A percentile compares a stretch with the other conserved stretches of the same genome.
Evolutionary conservation across 139 green algal species (phyloP).

Genomic region (Tetradesmus lagerheimii): DNA sequence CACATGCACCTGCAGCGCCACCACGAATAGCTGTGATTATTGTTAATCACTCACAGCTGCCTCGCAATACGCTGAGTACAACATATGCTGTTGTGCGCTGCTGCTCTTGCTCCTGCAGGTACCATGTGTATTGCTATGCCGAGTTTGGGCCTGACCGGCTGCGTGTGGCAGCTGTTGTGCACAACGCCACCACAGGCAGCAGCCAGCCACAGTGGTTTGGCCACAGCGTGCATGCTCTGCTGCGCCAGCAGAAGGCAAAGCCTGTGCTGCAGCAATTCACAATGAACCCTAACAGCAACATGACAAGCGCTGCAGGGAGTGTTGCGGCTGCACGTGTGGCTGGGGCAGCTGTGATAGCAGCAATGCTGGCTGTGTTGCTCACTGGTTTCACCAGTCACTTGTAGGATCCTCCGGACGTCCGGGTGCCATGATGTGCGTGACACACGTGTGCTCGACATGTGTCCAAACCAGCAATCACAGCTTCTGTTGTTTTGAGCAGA

Average conservation of each 20-base stretch:
- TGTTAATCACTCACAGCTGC: too few relatives aligned
- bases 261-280: conserved; percentile 45
- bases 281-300: conserved; percentile 10
- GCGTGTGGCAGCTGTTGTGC: conserved; percentile 42
- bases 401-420: neutral
- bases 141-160: conserved; percentile 45
- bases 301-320: neutral
- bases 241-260: conserved; percentile 38
- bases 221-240: conserved; percentile 34
- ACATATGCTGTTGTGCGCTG: neutral
- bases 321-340: neutral
- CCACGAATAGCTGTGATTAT: too few relatives aligned
- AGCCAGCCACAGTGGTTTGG: conserved; percentile 38
- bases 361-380: neutral
- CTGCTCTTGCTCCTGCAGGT: conserved; percentile 1
- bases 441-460: too few relatives aligned
- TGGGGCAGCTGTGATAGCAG: neutral
- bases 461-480: too few relatives aligned
- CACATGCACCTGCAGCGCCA: too few relatives aligned
- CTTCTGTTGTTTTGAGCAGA: too few relatives aligned
- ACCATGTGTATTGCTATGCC: conserved; percentile 46
- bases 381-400: neutral
- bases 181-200: conserved; percentile 22
- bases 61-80: neutral
- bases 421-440: neutral